Conservation (phyloP, 179 eudicot genomes). For the Beta lomatogona region DNA sequence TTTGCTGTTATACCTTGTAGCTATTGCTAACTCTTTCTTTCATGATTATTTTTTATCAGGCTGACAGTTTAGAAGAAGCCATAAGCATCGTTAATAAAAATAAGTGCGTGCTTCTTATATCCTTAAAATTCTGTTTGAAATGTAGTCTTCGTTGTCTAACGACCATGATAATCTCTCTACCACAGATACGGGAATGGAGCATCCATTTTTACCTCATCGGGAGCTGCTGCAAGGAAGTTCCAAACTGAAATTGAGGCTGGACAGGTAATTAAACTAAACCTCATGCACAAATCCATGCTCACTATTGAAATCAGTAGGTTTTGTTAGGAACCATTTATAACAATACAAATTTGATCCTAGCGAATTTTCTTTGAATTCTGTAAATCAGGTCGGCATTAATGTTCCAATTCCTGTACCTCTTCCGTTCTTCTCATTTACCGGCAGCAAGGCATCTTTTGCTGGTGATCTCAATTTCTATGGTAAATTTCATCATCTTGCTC, state of each 20-base stretch:
- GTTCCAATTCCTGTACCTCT: constrained; percentile 98
- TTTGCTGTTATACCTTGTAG: background rate
- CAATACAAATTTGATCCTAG: background rate
- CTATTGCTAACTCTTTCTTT: background rate
- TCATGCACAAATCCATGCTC: background rate
- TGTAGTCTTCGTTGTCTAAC: background rate
- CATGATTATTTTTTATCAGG: constrained; percentile 43
- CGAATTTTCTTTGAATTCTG: background rate
- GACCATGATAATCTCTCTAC: constrained; percentile 13
- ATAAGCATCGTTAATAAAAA: constrained; percentile 77
- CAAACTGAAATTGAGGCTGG: constrained; percentile 98
- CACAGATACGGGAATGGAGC: constrained; percentile 94
- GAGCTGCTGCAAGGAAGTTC: constrained; percentile 92
- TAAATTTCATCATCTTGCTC: constrained; percentile 30
- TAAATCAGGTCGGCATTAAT: constrained; percentile 82
- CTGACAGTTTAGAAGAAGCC: constrained; percentile 93
- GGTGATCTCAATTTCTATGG: constrained; percentile 98
- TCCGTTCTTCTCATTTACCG: constrained; percentile 96
- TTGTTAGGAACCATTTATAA: background rate
- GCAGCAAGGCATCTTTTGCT: constrained; percentile 95
- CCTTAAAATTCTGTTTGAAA: background rate
- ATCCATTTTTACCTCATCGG: constrained; percentile 86
- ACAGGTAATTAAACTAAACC: constrained; percentile 55
- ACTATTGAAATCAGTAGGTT: background rate
- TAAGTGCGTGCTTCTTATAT: constrained; percentile 43